phyloP scores from a whole-genome alignment of 176 grass and related monocot genomes.

The Themeda triandra region DNA sequence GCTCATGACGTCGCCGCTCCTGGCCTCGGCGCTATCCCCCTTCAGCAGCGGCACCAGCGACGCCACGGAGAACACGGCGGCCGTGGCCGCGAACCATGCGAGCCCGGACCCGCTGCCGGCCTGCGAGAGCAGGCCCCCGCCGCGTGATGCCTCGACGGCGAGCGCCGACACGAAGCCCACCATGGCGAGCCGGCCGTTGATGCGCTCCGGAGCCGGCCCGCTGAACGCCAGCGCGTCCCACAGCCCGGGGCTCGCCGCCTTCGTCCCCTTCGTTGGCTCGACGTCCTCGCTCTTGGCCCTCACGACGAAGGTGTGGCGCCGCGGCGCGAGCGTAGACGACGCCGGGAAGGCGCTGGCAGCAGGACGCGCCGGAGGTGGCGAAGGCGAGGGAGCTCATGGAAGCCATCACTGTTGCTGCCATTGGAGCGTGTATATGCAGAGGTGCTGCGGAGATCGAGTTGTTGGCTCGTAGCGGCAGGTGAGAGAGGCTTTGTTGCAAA shows the following conservation, averaged over 20 bases:
- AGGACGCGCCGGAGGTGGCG: too few species aligned
- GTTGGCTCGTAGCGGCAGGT: too few species aligned
- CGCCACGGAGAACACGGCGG: slow-evolving; percentile 47
- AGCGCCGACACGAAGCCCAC: slow-evolving; percentile 65
- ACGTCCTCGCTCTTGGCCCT: neutral
- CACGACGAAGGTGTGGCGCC: neutral
- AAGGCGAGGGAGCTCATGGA: too few species aligned
- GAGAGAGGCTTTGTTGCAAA: too few species aligned
- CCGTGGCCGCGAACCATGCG: slow-evolving; percentile 40
- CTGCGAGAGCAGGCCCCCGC: slow-evolving; percentile 41
- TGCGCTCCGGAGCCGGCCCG: slow-evolving; percentile 62
- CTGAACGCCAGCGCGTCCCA: slow-evolving; percentile 67
- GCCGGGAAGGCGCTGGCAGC: neutral
- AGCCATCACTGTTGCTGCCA: too few species aligned
- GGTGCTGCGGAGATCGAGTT: too few species aligned
- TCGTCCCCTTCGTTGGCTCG: neutral
- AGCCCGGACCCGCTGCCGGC: slow-evolving; percentile 36
- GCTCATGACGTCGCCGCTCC: slow-evolving; percentile 30
- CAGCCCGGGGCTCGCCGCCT: slow-evolving; percentile 10
- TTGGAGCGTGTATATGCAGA: too few species aligned
- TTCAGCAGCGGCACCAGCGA: slow-evolving; percentile 69
- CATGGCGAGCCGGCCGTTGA: slow-evolving; percentile 75
- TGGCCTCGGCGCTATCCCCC: slow-evolving; percentile 46
- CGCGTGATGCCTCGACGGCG: slow-evolving; percentile 49
- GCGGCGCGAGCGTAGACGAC: neutral